Percentiles rank a stretch among this genome's conserved stretches.
Evolutionary conservation across 75 land plant species (phyloP).

Genomic region (Sequoiadendron giganteum): DNA sequence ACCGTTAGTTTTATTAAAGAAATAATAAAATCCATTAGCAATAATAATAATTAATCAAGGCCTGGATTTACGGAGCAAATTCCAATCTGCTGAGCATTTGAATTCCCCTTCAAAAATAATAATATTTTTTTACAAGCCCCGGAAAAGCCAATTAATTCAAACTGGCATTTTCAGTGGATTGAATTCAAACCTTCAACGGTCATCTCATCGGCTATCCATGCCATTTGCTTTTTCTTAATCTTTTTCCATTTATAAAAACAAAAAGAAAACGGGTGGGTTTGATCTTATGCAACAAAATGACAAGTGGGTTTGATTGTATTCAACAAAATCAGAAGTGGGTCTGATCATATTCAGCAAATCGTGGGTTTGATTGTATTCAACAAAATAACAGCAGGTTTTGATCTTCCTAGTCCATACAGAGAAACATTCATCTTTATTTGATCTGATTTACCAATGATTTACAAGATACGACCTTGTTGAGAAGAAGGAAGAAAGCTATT

Average conservation of each 20-base stretch:
- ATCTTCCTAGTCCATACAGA: not conserved
- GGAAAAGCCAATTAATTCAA: not conserved
- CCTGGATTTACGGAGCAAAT: not conserved
- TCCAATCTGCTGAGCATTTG: not conserved
- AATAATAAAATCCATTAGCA: not conserved
- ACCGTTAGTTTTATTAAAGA: not conserved
- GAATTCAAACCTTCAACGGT: constrained; percentile 13
- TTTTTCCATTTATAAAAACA: too few relatives aligned
- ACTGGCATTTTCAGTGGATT: not conserved
- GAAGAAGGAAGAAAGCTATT: not conserved
- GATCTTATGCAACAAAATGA: not conserved
- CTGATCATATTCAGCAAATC: not conserved
- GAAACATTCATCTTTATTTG: not conserved
- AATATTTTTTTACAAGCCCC: not conserved
- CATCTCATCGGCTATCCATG: not conserved
- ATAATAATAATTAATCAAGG: not conserved
- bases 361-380: not conserved
- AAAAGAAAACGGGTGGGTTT: not conserved
- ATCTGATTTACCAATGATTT: not conserved
- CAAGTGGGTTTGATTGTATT: not conserved
- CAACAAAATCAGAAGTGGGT: not conserved
- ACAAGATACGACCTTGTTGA: not conserved
- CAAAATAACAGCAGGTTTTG: not conserved
- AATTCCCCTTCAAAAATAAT: not conserved
- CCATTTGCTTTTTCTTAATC: not conserved